These are phyloP conservation scores for Yarrowia divulgata DNA, from an alignment of 805 yeast genomes.

Conservation along the genomic window DNA sequence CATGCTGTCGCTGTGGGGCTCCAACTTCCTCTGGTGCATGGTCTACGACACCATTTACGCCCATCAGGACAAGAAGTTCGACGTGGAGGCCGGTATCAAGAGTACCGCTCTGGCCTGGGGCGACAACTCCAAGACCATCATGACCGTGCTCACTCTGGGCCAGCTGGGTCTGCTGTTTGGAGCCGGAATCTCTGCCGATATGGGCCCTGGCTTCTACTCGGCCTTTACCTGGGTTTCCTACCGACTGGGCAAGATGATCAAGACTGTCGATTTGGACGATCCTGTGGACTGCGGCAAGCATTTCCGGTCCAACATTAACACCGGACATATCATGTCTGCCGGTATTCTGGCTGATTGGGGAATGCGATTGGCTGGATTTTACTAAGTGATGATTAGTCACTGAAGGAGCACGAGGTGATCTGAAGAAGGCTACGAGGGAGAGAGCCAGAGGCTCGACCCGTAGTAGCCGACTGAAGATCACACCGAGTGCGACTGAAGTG, in stretches of 20 bases:
- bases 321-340: slow-evolving; percentile 54
- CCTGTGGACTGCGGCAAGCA: slow-evolving; percentile 84
- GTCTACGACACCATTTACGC: slow-evolving; percentile 96
- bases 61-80: slow-evolving; percentile 93
- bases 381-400: not conserved
- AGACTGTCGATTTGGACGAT: slow-evolving; percentile 74
- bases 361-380: slow-evolving; percentile 45
- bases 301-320: slow-evolving; percentile 76
- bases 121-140: slow-evolving; percentile 70
- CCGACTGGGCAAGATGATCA: slow-evolving; percentile 72
- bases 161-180: slow-evolving; percentile 70
- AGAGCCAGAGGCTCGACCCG: too few relatives aligned
- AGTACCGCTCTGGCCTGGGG: slow-evolving; percentile 98
- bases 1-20: slow-evolving; percentile 76
- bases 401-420: too few relatives aligned
- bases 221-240: slow-evolving; percentile 73
- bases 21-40: slow-evolving; percentile 92
- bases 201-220: slow-evolving; percentile 83
- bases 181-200: slow-evolving; percentile 77
- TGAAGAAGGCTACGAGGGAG: too few relatives aligned
- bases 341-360: slow-evolving; percentile 53
- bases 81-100: slow-evolving; percentile 87
- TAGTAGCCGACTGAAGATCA: too few relatives aligned
- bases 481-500: too few relatives aligned
- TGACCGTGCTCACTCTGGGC: slow-evolving; percentile 66